Base-by-base conservation (phyloP, 768 basidiomycete species). In the Russula griseocarnosa region DNA sequence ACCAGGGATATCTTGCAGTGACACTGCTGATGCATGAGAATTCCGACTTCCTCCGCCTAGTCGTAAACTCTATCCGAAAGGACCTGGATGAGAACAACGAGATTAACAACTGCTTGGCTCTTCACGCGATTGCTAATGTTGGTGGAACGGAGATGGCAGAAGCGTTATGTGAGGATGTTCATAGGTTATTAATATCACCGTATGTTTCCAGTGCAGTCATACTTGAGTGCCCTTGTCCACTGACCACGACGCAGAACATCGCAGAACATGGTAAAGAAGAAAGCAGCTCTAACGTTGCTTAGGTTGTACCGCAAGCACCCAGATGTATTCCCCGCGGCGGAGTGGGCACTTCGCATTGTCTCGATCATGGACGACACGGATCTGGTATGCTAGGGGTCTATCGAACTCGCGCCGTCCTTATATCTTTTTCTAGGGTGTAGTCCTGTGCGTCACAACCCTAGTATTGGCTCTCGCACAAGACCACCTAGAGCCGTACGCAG, bases 61-160 rank as follows among this genome's bases (percentile, higher is more conserved):
- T 98, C 20, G 94, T 98, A 74, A 99, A 99, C 73, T 98, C 95
- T 36, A 97, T 99, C 71, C 86, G 94, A 49, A 99, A 99, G 73
- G 97, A 98, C 76, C 75, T 99, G 63, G 94, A 98, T 67, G 90
- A 92, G 66, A 92, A 91, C 70, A 91, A 90, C 71, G 97, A 98
- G 73, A 82, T 97, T 67, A 90, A 90, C 75, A 98, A 98, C 71
- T 98, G 97, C 71, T 81, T 99, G 61, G 97, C 97, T 2, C 77
- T 99, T 60, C 97, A 99, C 70, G 97, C 97, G 18, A 98, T 99
- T 69, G 97, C 97, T 11, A 99, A 98, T 69, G 92, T 99, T 26
- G 97, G 97, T 52, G 92, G 95, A 47, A 90, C 89, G 70, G 97
- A 98, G 75, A 99, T 99, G 94, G 96, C 97, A 9, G 97, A 99